A percentile compares a stretch with the other conserved stretches of the same genome.
Evolutionary conservation across 495 filamentous ascomycete genomes (phyloP).

Genomic region (Penicillium daleae): DNA sequence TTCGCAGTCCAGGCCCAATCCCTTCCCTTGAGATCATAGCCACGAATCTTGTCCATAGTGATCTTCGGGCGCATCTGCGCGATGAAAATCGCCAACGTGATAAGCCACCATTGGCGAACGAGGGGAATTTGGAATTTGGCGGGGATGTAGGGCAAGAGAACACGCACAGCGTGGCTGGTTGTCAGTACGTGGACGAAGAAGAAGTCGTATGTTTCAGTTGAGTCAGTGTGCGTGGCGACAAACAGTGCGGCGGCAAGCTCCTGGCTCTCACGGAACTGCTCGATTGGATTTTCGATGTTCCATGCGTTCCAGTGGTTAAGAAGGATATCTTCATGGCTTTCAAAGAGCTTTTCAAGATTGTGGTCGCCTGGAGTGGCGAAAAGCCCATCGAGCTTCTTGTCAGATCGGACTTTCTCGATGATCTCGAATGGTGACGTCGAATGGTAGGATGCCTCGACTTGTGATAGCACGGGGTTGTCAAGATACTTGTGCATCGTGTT

Average conservation of each 20-base stretch:
- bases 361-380: constrained; percentile 60
- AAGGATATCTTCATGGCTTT: constrained; percentile 67
- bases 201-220: constrained; percentile 69
- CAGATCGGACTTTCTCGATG: constrained; percentile 57
- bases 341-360: constrained; percentile 70
- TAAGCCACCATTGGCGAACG: constrained; percentile 86
- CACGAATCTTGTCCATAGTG: constrained; percentile 61
- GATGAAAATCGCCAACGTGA: constrained; percentile 77
- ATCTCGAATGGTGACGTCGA: constrained; percentile 66
- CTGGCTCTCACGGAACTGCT: constrained; percentile 78
- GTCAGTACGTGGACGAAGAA: constrained; percentile 82
- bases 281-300: constrained; percentile 63
- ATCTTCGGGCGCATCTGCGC: constrained; percentile 72
- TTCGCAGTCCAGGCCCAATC: constrained; percentile 77
- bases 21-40: constrained; percentile 62
- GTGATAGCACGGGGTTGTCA: constrained; percentile 70
- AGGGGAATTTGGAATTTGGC: constrained; percentile 70
- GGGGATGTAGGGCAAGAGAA: constrained; percentile 79
- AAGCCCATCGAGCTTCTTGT: constrained; percentile 57
- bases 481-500: constrained; percentile 76
- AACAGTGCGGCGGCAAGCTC: constrained; percentile 74
- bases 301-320: constrained; percentile 90
- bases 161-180: constrained; percentile 82
- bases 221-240: constrained; percentile 56
- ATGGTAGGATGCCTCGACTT: constrained; percentile 48